Conservation (phyloP, 2,329 filamentous ascomycete species). For the Dactylellina haptotyla region DNA sequence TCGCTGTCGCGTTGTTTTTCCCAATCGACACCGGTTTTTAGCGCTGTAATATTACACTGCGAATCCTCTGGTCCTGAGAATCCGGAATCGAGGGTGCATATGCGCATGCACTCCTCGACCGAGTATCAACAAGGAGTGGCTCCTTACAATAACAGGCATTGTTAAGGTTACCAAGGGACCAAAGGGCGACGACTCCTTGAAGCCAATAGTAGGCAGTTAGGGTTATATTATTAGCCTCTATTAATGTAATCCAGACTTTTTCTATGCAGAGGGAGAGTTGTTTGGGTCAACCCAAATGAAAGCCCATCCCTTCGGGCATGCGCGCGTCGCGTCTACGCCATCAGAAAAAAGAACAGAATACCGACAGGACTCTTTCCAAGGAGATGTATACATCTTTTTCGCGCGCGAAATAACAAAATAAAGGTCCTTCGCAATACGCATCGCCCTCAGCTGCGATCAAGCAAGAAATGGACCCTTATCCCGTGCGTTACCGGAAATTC, state of each 20-base stretch:
- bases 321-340: constrained; percentile 10
- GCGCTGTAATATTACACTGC: constrained; percentile 27
- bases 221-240: constrained; percentile 15
- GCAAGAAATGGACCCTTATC: constrained; percentile 24
- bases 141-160: not conserved
- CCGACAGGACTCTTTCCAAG: not conserved
- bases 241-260: constrained; percentile 37
- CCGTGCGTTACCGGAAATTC: constrained; percentile 54
- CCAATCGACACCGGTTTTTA: constrained; percentile 17
- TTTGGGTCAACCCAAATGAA: not conserved
- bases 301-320: no score
- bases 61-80: not conserved
- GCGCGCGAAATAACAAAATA: constrained; percentile 16
- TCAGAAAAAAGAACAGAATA: not conserved
- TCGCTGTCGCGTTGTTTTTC: constrained; percentile 16
- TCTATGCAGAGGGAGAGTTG: not conserved
- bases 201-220: constrained; percentile 2
- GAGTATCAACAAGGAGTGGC: constrained; percentile 16
- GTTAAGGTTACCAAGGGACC: constrained; percentile 30
- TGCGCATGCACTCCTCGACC: constrained; percentile 34
- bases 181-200: constrained; percentile 14
- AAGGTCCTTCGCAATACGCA: not conserved
- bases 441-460: constrained; percentile 17
- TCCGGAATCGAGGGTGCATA: constrained; percentile 36
- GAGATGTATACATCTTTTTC: not conserved